Base-by-base conservation (phyloP, 2,329 filamentous ascomycete species). In the Trichoderma aggressivum region DNA sequence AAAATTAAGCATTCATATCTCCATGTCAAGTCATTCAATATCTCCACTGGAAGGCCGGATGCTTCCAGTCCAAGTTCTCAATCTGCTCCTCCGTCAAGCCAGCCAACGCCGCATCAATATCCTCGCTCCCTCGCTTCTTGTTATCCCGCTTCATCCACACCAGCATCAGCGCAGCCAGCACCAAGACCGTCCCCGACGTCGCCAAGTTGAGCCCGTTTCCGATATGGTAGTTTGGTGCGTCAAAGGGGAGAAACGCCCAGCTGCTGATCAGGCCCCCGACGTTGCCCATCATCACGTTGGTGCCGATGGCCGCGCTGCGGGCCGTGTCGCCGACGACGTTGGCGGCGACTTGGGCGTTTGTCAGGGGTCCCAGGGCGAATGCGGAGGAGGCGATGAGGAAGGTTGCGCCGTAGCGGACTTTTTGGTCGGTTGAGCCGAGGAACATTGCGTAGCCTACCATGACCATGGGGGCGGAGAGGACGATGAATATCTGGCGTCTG, bases 371-470 rank as follows among this genome's bases (percentile, higher is more conserved):
- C 59, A 89, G 86, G 3, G 86, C 80, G 75, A 92, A 93, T 5
- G 88, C 87, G 0, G 89, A 90, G 8, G 84, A 84, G 1, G 90
- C 87, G 69, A 92, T 89, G 70, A 93, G 79, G 80, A 93, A 94
- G 0, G 90, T 91, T 0, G 90, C 91, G 0, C 86, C 91, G 77
- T 93, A 94, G 21, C 90, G 87, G 2, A 89, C 86, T 32, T 82
- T 80, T 0, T 83, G 73, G 64, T 86, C 77, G 3, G 79, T 79
- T 16, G 84, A 86, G 6, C 88, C 89, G 1, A 93, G 82, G 80
- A 92, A 93, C 85, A 93, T 89, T 77, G 88, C 87, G 79, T 92
- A 93, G 0, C 91, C 91, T 4, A 86, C 77, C 85, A 93, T 92
- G 74, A 90, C 87, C 7, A 92, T 78, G 0, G 90, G 90, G 0